Evolutionary conservation across 352 stramenopile species (phyloP).

Genomic region (Pythium guiyangense): DNA sequence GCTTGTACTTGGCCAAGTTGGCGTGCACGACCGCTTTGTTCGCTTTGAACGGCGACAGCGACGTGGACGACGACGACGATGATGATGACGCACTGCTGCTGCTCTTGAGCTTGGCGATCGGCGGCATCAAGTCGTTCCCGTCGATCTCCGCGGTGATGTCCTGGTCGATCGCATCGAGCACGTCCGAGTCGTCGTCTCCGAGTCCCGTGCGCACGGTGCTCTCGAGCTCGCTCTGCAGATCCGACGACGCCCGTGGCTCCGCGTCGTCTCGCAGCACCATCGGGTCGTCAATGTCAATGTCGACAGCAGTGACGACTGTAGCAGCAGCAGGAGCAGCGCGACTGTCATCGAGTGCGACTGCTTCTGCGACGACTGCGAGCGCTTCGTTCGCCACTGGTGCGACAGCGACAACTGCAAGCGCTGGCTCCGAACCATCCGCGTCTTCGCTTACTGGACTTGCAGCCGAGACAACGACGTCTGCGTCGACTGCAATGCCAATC

Average conservation of each 20-base stretch:
- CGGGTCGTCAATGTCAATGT: conserved; percentile 3
- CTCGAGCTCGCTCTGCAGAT: conserved; percentile 12
- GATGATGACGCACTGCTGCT: conserved; percentile 5
- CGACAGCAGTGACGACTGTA: not conserved
- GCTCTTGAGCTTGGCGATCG: conserved; percentile 28
- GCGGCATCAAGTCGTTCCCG: conserved; percentile 48
- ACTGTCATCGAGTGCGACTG: not conserved
- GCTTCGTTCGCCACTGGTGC: not conserved
- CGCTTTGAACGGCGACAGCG: conserved; percentile 20
- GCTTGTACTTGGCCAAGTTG: conserved; percentile 74
- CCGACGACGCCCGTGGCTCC: not conserved
- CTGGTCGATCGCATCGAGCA: conserved; percentile 31
- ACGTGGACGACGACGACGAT: not conserved
- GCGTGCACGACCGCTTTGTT: conserved; percentile 42
- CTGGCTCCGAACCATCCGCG: not conserved
- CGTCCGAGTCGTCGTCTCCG: conserved; percentile 9
- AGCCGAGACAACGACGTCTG: conserved; percentile 19
- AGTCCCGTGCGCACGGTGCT: conserved; percentile 1
- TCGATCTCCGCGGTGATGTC: conserved; percentile 59
- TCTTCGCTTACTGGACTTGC: not conserved
- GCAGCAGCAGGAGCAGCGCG: not conserved
- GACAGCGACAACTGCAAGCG: conserved; percentile 1
- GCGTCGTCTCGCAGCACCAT: not conserved
- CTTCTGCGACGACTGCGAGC: not conserved
- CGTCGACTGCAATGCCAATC: conserved; percentile 26